Percentiles rank a stretch among this genome's conserved stretches.
phyloP scores from a whole-genome alignment of 805 yeast genomes.

The Starmerella riodocensis region DNA sequence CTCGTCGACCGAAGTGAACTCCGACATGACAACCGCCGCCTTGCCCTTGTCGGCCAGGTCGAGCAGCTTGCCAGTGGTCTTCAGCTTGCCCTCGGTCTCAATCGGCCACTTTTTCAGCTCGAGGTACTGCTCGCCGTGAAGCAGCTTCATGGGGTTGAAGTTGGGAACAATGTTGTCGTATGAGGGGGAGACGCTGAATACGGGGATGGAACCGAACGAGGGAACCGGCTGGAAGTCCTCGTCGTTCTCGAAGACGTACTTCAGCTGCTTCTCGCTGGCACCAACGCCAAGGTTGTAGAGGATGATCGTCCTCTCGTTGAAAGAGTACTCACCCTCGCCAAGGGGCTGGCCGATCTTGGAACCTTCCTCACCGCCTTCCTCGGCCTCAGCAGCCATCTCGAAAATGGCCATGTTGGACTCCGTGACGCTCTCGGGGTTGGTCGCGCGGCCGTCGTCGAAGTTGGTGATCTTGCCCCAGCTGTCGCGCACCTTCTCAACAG shows the following conservation, averaged over 20 bases:
- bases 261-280: slow-evolving; percentile 60
- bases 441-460: slow-evolving; percentile 43
- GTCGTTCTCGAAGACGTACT: slow-evolving; percentile 66
- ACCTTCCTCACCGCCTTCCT: slow-evolving; percentile 33
- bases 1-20: slow-evolving; percentile 58
- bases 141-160: slow-evolving; percentile 76
- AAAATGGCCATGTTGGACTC: slow-evolving; percentile 75
- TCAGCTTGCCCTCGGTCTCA: slow-evolving; percentile 54
- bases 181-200: slow-evolving; percentile 51
- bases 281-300: slow-evolving; percentile 85
- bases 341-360: slow-evolving; percentile 31
- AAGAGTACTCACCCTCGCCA: slow-evolving; percentile 35
- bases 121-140: slow-evolving; percentile 92
- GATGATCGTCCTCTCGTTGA: slow-evolving; percentile 57
- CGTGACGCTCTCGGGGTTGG: slow-evolving; percentile 47
- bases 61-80: slow-evolving; percentile 52
- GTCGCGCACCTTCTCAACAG: slow-evolving; percentile 59
- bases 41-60: slow-evolving; percentile 74
- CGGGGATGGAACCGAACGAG: slow-evolving; percentile 79
- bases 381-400: slow-evolving; percentile 33
- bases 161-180: slow-evolving; percentile 53
- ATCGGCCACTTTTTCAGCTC: slow-evolving; percentile 64
- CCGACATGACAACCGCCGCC: slow-evolving; percentile 64
- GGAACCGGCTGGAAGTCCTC: slow-evolving; percentile 75
- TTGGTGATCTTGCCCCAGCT: slow-evolving; percentile 55